A percentile compares a stretch with the other conserved stretches of the same genome.
Evolutionary conservation across 306 rosid genomes (phyloP).

Genomic region (Sindora glabra): DNA sequence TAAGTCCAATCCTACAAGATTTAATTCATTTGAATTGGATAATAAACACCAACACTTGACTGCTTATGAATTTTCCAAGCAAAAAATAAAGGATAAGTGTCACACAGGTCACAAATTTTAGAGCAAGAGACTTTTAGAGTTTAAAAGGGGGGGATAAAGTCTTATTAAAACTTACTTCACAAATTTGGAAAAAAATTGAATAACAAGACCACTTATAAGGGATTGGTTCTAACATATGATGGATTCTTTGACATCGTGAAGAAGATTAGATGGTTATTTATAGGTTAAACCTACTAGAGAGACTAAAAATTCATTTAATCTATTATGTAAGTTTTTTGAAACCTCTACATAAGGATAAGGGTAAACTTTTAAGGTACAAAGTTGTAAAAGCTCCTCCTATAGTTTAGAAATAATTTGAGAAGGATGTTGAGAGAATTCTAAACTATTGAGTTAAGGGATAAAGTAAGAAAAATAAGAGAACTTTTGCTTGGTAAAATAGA

Average conservation of each 20-base stretch:
- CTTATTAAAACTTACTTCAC: too few relatives aligned
- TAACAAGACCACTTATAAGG: not conserved
- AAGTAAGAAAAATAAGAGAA: not conserved
- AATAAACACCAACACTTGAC: not conserved
- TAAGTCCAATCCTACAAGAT: too few relatives aligned
- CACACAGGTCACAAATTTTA: too few relatives aligned
- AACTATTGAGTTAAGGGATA: not conserved
- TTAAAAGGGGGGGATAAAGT: too few relatives aligned
- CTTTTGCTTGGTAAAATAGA: not conserved
- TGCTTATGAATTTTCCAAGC: not conserved
- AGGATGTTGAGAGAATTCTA: not conserved
- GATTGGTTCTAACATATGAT: not conserved
- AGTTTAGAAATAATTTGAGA: too few relatives aligned
- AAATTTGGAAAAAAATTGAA: too few relatives aligned
- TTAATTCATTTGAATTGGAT: not conserved
- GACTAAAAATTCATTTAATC: not conserved
- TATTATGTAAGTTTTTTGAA: not conserved
- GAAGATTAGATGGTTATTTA: too few relatives aligned
- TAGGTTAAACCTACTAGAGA: not conserved
- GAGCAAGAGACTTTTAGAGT: too few relatives aligned
- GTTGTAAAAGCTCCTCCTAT: too few relatives aligned
- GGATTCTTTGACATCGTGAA: too few relatives aligned
- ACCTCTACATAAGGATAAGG: not conserved
- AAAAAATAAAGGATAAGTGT: too few relatives aligned
- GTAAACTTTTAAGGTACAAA: too few relatives aligned